Evolutionary conservation across 2,329 filamentous ascomycete species (phyloP).

Genomic region (Microdochium nivale): DNA sequence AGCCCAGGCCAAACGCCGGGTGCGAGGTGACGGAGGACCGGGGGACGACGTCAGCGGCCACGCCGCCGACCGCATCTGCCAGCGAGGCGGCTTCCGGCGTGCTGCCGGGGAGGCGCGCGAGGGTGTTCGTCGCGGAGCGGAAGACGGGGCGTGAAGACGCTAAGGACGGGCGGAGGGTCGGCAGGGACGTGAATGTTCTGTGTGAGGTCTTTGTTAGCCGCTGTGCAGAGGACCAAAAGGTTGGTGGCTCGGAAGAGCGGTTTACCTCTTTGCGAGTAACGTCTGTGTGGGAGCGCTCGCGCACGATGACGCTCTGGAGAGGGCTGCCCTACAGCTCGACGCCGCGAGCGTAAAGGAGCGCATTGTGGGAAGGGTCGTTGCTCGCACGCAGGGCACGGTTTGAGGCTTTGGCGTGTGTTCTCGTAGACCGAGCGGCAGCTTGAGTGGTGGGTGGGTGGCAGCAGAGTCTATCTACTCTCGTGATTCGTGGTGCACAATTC

Average conservation of each 20-base stretch:
- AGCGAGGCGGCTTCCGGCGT: slow-evolving; percentile 4
- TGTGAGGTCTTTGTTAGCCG: not conserved
- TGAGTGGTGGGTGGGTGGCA: too few relatives aligned
- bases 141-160: slow-evolving; percentile 16
- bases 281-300: not conserved
- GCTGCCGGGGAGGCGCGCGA: slow-evolving; percentile 11
- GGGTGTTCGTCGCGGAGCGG: slow-evolving; percentile 15
- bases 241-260: not conserved
- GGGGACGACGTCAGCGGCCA: slow-evolving; percentile 35
- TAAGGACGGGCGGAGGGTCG: slow-evolving; percentile 39
- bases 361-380: too few relatives aligned
- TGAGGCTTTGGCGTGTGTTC: too few relatives aligned
- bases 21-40: slow-evolving; percentile 38
- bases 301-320: not conserved
- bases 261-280: not conserved
- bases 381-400: too few relatives aligned
- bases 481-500: too few relatives aligned
- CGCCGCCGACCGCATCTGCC: slow-evolving; percentile 6
- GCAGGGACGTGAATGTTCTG: slow-evolving; percentile 40
- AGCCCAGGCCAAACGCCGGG: slow-evolving; percentile 35
- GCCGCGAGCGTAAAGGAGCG: not conserved
- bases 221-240: not conserved
- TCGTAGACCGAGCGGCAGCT: too few relatives aligned
- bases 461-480: too few relatives aligned
- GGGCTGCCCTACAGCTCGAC: not conserved